Conservation (phyloP, 148 eudicot species). For the Rhododendron mucronatum region DNA sequence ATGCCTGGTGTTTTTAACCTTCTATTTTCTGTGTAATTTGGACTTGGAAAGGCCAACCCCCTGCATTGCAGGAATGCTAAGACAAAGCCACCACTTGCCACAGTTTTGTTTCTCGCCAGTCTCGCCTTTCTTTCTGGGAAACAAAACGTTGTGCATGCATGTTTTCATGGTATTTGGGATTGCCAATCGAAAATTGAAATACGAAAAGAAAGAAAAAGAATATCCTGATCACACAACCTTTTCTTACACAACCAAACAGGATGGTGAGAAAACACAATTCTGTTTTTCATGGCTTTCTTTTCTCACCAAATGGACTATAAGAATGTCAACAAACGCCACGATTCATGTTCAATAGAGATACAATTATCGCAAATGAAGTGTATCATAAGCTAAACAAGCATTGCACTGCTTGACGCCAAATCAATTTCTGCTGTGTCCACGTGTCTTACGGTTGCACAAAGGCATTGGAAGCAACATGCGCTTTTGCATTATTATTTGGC, state of each 20-base stretch:
- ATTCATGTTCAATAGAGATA: background rate
- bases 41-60: background rate
- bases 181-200: background rate
- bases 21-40: background rate
- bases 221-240: background rate
- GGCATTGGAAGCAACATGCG: background rate
- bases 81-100: background rate
- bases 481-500: background rate
- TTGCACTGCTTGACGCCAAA: background rate
- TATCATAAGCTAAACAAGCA: background rate
- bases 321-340: background rate
- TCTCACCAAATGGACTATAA: background rate
- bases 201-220: background rate
- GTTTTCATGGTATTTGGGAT: background rate
- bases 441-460: background rate
- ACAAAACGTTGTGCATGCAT: background rate
- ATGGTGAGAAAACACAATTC: background rate
- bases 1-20: background rate
- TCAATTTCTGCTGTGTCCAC: background rate
- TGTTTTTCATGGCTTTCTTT: background rate
- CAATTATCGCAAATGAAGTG: background rate
- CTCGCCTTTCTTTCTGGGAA: background rate
- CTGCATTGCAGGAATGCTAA: background rate
- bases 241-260: background rate
- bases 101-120: background rate